Conservation (phyloP, 1,284 basidiomycete genomes). For the Wallemia hederae region DNA sequence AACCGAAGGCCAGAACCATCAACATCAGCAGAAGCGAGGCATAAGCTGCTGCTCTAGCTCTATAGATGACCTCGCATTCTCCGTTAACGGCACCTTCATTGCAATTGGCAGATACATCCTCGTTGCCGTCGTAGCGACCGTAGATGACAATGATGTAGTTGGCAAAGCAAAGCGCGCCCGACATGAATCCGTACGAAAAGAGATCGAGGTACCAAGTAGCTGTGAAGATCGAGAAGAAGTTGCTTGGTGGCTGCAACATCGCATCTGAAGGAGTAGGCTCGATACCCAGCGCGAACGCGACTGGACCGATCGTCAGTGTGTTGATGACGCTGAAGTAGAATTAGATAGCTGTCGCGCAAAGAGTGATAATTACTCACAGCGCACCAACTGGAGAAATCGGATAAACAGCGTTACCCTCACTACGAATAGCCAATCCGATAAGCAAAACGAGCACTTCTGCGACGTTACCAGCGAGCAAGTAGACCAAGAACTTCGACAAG, state of each 20-base stretch:
- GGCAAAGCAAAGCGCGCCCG: conserved; percentile 26
- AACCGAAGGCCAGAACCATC: conserved; percentile 18
- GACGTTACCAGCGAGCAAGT: conserved; percentile 28
- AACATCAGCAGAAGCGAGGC: conserved; percentile 25
- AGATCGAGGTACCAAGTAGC: conserved; percentile 20
- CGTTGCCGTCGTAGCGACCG: conserved; percentile 14
- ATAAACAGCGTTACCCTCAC: conserved; percentile 30
- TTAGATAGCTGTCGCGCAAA: neutral
- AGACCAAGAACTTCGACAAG: conserved; percentile 18
- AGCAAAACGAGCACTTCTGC: conserved; percentile 25
- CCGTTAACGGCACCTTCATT: conserved; percentile 16
- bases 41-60: conserved; percentile 26
- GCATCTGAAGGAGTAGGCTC: conserved; percentile 27
- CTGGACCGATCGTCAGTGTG: conserved; percentile 24
- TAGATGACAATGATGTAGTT: conserved; percentile 16
- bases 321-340: conserved; percentile 8
- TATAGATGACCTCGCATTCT: conserved; percentile 16
- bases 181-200: conserved; percentile 31
- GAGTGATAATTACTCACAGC: conserved; percentile 23
- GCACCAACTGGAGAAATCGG: conserved; percentile 35
- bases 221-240: conserved; percentile 25
- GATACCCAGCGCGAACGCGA: conserved; percentile 30
- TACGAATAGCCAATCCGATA: conserved; percentile 36
- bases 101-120: conserved; percentile 23
- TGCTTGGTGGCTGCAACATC: conserved; percentile 27